phyloP scores from a whole-genome alignment of 1,284 basidiomycete genomes.

The Ceratobasidium sp. region DNA sequence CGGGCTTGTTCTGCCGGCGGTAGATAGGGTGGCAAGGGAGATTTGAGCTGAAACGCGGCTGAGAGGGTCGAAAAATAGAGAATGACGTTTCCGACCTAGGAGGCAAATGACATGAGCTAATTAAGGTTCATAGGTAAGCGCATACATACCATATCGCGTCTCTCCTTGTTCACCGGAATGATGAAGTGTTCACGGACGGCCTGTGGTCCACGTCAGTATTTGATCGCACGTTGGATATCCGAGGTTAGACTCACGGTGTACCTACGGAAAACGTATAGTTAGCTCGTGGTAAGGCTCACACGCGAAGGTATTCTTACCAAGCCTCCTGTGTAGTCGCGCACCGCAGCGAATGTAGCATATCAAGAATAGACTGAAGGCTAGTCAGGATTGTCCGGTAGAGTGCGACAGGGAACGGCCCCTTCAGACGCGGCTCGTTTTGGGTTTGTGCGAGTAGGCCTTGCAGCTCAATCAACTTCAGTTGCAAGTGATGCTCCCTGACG shows the following conservation, averaged over 20 bases:
- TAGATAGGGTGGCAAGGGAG: conserved; percentile 92
- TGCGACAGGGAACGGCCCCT: conserved; percentile 87
- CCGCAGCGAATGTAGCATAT: conserved; percentile 92
- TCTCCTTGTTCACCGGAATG: conserved; percentile 84
- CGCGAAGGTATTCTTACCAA: conserved; percentile 69
- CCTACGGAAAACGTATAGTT: conserved; percentile 56
- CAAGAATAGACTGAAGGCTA: conserved; percentile 88
- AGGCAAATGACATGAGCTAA: background rate
- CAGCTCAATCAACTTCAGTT: conserved; percentile 86
- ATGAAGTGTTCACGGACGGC: conserved; percentile 87
- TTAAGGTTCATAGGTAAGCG: background rate
- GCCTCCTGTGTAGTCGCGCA: conserved; percentile 91
- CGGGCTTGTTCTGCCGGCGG: conserved; percentile 90
- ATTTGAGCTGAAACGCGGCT: conserved; percentile 87
- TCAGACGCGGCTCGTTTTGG: conserved; percentile 91
- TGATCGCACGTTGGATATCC: background rate
- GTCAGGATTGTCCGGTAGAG: conserved; percentile 87
- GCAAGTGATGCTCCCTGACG: conserved; percentile 90
- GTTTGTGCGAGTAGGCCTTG: conserved; percentile 86
- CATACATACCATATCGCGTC: conserved; percentile 80
- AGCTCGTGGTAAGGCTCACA: background rate
- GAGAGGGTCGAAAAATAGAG: conserved; percentile 91
- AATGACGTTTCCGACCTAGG: conserved; percentile 85
- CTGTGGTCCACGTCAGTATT: conserved; percentile 54
- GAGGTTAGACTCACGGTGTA: conserved; percentile 65